Conservation (phyloP, 177 flowering plant genomes). For the Tripterygium wilfordii region DNA sequence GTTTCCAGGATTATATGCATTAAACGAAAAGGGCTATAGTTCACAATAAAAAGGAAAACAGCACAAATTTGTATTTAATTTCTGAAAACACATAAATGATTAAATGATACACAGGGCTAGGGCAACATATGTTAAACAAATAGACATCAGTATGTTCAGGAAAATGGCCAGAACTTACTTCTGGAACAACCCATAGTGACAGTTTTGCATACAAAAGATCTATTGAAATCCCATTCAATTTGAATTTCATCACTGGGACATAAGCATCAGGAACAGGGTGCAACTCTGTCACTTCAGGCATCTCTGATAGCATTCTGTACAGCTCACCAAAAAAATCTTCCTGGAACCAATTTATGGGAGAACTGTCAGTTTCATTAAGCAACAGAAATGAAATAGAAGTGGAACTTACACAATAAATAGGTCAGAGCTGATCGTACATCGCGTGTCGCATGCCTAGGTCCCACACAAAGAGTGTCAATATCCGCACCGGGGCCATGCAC, state of each 20-base stretch:
- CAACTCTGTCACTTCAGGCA: constrained; percentile 80
- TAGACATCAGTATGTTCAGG: neutral
- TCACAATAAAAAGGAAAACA: too few species aligned
- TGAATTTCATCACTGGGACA: constrained; percentile 91
- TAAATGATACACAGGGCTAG: neutral
- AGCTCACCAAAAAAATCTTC: constrained; percentile 85
- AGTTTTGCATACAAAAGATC: constrained; percentile 90
- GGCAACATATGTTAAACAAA: neutral
- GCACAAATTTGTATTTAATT: too few species aligned
- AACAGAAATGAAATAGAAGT: neutral
- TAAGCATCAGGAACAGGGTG: constrained; percentile 98
- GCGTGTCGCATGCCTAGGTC: constrained; percentile 82
- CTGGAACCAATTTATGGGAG: constrained; percentile 30
- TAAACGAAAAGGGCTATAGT: too few species aligned
- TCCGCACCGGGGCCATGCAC: constrained; percentile 99
- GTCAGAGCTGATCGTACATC: constrained; percentile 44
- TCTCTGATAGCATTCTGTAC: constrained; percentile 63
- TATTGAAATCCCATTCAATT: constrained; percentile 77
- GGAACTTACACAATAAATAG: constrained; percentile 6
- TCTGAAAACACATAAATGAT: too few species aligned
- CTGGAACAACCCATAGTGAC: constrained; percentile 78
- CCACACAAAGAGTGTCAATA: constrained; percentile 91
- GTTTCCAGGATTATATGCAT: too few species aligned
- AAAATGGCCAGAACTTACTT: constrained; percentile 50
- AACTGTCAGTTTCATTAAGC: constrained; percentile 2